Base-by-base conservation (phyloP, 1,284 basidiomycete species). In the Mycosarcoma maydis region DNA sequence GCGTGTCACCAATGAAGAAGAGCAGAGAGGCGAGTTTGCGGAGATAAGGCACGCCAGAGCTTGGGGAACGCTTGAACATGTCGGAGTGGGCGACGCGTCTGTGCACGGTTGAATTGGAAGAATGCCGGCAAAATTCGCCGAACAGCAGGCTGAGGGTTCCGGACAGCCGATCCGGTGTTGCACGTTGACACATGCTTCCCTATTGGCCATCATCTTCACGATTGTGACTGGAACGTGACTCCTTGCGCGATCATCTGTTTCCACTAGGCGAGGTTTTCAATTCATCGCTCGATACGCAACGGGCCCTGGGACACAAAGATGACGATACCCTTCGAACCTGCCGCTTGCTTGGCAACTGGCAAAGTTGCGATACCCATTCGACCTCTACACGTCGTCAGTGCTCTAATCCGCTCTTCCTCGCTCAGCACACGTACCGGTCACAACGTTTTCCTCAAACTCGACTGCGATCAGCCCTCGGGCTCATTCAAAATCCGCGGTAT, bases 401-500 rank as follows among this genome's bases (percentile, higher is more conserved):
- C n/a, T n/a, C 57, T 70, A 13, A 13, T 70, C 29, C 47, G 43
- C 34, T 64, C 57, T 16, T 9, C 55, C 4, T 20, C 13, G 20
- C 62, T 68, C 17, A 43, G 52, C 24, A 10, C 29, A 0, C 27
- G 22, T 2, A 65, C 59, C 6, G 51, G 55, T 3, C 60, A 72
- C 42, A 47, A 78, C 46, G 58, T 82, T 27, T 82, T 67, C 33
- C 66, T 81, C 24, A 82, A 82, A 52, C 60, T 82, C 34, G 81
- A 82, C 39, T 61, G 65, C 40, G 55, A 75, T 20, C 81, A 82
- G 42, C 80, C 81, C 0, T 71, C 64, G 4, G 74, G 72, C 3
- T 72, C 66, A 6, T 82, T 82, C 73, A 82, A 82, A 50, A 76
- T 76, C 23, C 70, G 76, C 16, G 77, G 76, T 3, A 61, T 82